Conservation (phyloP, 2,329 filamentous ascomycete species). For the Sporothrix pallida region DNA sequence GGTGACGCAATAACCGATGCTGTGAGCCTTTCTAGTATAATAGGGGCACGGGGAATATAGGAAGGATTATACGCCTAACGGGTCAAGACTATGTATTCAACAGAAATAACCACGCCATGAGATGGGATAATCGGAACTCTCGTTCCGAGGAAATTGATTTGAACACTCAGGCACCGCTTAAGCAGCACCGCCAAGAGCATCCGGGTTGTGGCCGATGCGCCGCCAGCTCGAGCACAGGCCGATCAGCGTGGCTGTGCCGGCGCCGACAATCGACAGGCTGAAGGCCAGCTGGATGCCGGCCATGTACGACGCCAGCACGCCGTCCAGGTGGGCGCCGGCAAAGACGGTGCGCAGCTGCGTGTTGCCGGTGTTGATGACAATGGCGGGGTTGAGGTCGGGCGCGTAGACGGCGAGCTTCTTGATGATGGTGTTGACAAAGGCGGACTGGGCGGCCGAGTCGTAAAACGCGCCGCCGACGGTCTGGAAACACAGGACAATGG, state of each 20-base stretch:
- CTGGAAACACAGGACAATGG: conserved; percentile 50
- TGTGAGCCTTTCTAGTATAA: background rate
- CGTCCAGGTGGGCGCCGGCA: conserved; percentile 50
- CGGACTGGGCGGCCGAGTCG: conserved; percentile 51
- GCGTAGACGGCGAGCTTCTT: conserved; percentile 38
- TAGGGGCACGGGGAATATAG: background rate
- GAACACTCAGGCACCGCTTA: background rate
- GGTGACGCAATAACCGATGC: background rate
- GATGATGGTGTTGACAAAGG: conserved; percentile 49
- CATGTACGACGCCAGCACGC: conserved; percentile 63
- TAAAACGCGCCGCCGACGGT: conserved; percentile 57
- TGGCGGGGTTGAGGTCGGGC: conserved; percentile 29
- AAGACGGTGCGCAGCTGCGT: conserved; percentile 60
- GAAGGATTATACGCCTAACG: background rate
- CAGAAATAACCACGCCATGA: too few species aligned
- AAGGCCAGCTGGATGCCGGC: conserved; percentile 46
- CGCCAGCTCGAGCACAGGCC: conserved; percentile 39
- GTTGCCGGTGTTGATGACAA: conserved; percentile 48
- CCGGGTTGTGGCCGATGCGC: conserved; percentile 32
- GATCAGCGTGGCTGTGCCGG: conserved; percentile 41
- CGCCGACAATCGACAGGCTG: conserved; percentile 36
- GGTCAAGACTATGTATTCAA: too few species aligned
- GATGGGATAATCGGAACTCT: too few species aligned
- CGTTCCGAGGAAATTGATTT: too few species aligned
- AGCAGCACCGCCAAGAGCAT: conserved; percentile 34